Percentiles rank a stretch among this genome's conserved stretches.
These are phyloP conservation scores for Penicillium sp. DNA, from an alignment of 2,329 filamentous ascomycete species.

Conservation along the genomic window DNA sequence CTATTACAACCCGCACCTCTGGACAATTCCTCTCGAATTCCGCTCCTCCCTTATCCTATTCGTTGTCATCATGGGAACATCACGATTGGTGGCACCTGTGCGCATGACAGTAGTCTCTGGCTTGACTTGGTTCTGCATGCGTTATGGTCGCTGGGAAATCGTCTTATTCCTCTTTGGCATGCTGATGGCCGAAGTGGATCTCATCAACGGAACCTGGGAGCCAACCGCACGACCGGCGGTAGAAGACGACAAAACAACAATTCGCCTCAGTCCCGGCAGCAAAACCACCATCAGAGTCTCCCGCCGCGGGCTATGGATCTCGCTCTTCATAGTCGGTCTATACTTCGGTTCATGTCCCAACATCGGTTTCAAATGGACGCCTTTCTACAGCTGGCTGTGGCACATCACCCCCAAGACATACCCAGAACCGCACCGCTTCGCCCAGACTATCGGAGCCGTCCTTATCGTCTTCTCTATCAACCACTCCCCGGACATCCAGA, in stretches of 20 bases:
- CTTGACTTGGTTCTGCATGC: slow-evolving; percentile 41
- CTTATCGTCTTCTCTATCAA: slow-evolving; percentile 45
- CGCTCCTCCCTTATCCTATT: slow-evolving; percentile 47
- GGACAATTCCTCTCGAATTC: slow-evolving; percentile 48
- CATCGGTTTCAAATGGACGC: slow-evolving; percentile 39
- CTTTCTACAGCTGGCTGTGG: slow-evolving; percentile 42
- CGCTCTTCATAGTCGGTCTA: slow-evolving; percentile 39
- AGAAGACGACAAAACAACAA: slow-evolving; percentile 19
- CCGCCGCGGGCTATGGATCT: slow-evolving; percentile 36
- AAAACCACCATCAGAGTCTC: slow-evolving; percentile 22
- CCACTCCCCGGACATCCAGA: slow-evolving; percentile 40
- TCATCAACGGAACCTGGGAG: slow-evolving; percentile 40
- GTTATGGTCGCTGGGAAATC: slow-evolving; percentile 45
- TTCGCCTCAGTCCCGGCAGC: slow-evolving; percentile 14
- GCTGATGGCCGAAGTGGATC: slow-evolving; percentile 44
- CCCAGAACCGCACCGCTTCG: slow-evolving; percentile 44
- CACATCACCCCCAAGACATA: slow-evolving; percentile 41
- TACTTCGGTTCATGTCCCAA: slow-evolving; percentile 46
- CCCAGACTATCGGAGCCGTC: slow-evolving; percentile 43
- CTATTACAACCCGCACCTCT: slow-evolving; percentile 47
- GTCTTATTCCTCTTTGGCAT: slow-evolving; percentile 44
- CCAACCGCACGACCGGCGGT: slow-evolving; percentile 3
- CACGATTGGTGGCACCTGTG: slow-evolving; percentile 32
- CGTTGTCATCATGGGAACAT: slow-evolving; percentile 40
- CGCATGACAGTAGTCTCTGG: slow-evolving; percentile 35